A percentile compares a stretch with the other conserved stretches of the same genome.
Evolutionary conservation across 306 rosid genomes (phyloP).

Genomic region (Betula pendula): DNA sequence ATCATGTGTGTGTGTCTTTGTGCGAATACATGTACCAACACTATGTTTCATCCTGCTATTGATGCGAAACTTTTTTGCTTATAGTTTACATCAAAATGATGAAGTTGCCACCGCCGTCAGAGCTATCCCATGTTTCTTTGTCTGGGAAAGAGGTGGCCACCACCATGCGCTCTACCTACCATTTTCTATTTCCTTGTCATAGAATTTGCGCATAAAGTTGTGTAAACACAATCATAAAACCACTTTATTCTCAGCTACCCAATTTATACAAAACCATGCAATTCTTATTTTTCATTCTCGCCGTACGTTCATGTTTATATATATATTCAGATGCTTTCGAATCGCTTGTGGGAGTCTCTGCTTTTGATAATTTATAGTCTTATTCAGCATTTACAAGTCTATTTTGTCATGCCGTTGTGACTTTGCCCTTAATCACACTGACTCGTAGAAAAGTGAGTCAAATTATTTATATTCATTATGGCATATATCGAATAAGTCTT

Average conservation of each 20-base stretch:
- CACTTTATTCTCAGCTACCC: background rate
- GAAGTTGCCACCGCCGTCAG: conserved; percentile 31
- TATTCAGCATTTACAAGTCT: background rate
- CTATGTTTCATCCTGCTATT: conserved; percentile 7
- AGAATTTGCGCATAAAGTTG: conserved; percentile 22
- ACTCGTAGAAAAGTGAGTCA: background rate
- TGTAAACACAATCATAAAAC: conserved; percentile 27
- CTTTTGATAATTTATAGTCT: no score
- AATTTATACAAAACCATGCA: background rate
- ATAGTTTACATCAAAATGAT: conserved; percentile 22
- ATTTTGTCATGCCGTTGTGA: background rate
- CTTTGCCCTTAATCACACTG: background rate
- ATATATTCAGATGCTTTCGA: no score
- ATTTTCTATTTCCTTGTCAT: conserved; percentile 19
- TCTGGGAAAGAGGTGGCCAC: conserved; percentile 43
- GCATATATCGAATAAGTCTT: no score
- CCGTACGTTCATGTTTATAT: no score
- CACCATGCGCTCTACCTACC: conserved; percentile 38
- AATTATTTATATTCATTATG: no score
- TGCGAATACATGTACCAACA: conserved; percentile 31
- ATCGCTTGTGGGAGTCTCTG: no score
- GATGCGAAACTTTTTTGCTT: background rate
- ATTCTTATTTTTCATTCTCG: no score
- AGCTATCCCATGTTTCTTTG: conserved; percentile 47
- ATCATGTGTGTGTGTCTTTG: conserved; percentile 27